Base-by-base conservation (phyloP, 352 stramenopile genomes). In the Phytopythium ostracodes region DNA sequence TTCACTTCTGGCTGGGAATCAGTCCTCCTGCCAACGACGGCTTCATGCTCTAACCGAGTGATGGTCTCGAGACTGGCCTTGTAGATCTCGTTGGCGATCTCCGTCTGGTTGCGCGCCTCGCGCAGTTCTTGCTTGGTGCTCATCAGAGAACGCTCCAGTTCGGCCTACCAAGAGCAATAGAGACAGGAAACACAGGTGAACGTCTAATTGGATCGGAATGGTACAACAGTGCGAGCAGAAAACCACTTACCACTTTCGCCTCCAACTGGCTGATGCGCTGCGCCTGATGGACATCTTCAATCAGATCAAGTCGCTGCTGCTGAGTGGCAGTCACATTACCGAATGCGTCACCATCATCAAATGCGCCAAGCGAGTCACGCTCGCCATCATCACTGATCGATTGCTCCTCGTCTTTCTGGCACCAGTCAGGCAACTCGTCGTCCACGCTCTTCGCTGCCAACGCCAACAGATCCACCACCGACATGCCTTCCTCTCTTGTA, bases 41-140 rank as follows among this genome's bases (percentile, higher is more conserved):
- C 51, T 12, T 54, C 57, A 2, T 71, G 65, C 62, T 88, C 76
- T 9, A 88, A 64, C 18, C 79, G 70, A 11, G 70, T 72, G 51
- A 88, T 88, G 4, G 75, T 79, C 66, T 88, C 79, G 27, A 88
- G 57, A 55, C 73, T 86, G n/a, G 79, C 79, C 60, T 86, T 88
- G 61, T 86, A 81, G 35, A 88, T 84, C 60, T 84, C 79, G 6
- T 77, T 71, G 0, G 76, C 72, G 29, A 86, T 81, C 40, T 81
- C 63, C 11, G 81, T 67, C 25, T 77, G 69, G 24, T 73, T 68
- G 5, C 68, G 57, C 8, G 79, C 29, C 29, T 27, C 51, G 25
- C 31, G 29, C 29, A 57, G 51, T 38, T 86, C 71, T 25, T 64
- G 65, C 27, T 80, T 75, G 1, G 67, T 64, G 12, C 27, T 25